Conservation (phyloP, 257 asterid genomes). For the Nicotiana noctiflora region DNA sequence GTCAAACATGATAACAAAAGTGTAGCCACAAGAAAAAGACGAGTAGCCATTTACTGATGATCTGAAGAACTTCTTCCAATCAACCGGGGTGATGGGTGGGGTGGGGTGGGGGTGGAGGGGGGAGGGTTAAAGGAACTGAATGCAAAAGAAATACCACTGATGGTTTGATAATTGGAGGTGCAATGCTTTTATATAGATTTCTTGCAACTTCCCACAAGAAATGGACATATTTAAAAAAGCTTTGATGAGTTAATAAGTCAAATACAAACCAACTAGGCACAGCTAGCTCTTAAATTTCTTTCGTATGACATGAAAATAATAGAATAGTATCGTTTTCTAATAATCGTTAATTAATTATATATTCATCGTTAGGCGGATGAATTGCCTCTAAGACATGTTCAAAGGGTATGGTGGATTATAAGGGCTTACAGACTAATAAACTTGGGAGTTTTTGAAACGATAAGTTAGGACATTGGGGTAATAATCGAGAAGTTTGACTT, state of each 20-base stretch:
- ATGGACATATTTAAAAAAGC: neutral
- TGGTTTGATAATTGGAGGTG: neutral
- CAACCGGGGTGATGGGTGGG: neutral
- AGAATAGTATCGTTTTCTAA: neutral
- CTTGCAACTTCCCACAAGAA: neutral
- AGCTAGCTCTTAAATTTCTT: neutral
- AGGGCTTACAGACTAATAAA: neutral
- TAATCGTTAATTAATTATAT: neutral
- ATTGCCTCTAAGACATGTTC: conserved; percentile 24
- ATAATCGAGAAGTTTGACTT: neutral
- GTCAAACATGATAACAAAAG: conserved; percentile 16
- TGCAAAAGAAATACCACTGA: neutral
- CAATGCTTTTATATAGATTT: conserved; percentile 8
- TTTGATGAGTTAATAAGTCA: conserved; percentile 9
- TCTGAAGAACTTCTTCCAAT: neutral
- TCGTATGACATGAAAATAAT: neutral
- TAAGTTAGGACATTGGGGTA: neutral
- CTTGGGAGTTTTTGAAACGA: neutral
- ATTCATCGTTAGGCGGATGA: neutral
- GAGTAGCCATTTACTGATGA: neutral
- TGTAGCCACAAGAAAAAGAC: conserved; percentile 4
- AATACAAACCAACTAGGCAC: conserved; percentile 2
- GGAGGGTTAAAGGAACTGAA: neutral
- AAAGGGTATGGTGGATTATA: conserved; percentile 13
- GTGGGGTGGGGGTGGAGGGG: too few species aligned